Base-by-base conservation (phyloP, 352 stramenopile genomes). In the Phytopythium kandeliae region DNA sequence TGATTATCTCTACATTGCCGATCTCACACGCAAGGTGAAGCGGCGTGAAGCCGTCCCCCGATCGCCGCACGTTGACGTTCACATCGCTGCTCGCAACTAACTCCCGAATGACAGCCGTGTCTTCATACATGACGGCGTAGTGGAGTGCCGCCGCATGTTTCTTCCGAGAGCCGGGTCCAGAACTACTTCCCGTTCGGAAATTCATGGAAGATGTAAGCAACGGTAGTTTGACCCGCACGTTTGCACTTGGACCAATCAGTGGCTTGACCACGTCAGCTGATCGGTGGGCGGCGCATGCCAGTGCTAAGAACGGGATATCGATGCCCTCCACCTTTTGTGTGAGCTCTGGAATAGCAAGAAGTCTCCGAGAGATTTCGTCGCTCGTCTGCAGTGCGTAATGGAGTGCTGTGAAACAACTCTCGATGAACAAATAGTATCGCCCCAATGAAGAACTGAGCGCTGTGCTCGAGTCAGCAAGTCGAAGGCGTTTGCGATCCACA, bases 81-180 rank as follows among this genome's bases (percentile, higher is more conserved):
- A 76, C 67, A 47, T 72, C 49, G 4, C 28, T 48, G 11, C 48
- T 62, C 0, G 24, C 28, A 13, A 85, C 52, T 1, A 89, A 63
- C 24, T 60, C 55, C 7, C 56, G 49, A 5, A 74, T 70, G 15
- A 86, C 63, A 1, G 47, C 57, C 4, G 66, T 17, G 17, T 83
- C 73, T 41, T 85, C 75, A 31, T 87, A 85, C 34, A 85, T 68
- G 24, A 86, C 75, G 4, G 78, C 75, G 22, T 83, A 89, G 33
- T 89, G 78, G 19, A 89, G 58, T 3, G 78, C 73, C 0, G 75
- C 55, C 0, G 71, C 69, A 21, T 89, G 70, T 37, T 85, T 85
- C 8, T 65, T 54, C 5, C 55, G 61, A 26, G 33, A 42, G 15
- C 46, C 33, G 30, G 28, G 31, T 10, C 38, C 5, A 21, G 38